Conservation (phyloP, 139 green algal species). For the Closterium sp. region DNA sequence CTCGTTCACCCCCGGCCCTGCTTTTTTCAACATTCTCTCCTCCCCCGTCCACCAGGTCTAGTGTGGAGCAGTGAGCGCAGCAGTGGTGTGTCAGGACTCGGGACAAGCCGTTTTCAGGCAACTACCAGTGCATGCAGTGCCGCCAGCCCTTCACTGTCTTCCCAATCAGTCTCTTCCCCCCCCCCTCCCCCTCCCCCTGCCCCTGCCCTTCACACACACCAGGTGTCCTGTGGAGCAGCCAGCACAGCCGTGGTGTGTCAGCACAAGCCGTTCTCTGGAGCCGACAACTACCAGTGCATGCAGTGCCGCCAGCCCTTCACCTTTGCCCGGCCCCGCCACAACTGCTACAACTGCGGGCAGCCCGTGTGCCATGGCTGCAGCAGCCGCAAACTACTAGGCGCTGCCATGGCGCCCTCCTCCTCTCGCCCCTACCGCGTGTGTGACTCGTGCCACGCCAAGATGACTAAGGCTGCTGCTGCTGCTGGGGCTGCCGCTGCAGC, state of each 20-base stretch:
- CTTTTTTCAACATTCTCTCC: background rate
- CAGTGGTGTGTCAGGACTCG: constrained; percentile 27
- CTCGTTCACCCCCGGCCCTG: background rate
- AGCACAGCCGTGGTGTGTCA: constrained; percentile 37
- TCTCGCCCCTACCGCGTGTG: constrained; percentile 24
- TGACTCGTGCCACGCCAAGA: constrained; percentile 29
- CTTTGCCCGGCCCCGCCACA: constrained; percentile 23
- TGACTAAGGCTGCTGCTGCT: constrained; percentile 7
- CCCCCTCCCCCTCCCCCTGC: background rate
- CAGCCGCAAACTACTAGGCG: constrained; percentile 19
- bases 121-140: constrained; percentile 31
- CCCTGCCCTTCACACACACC: too few relatives aligned
- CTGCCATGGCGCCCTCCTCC: constrained; percentile 26
- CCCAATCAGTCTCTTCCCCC: background rate
- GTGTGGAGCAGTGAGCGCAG: constrained; percentile 28
- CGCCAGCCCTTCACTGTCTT: background rate
- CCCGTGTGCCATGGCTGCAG: constrained; percentile 36
- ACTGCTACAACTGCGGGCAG: constrained; percentile 44
- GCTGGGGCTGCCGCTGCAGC: background rate
- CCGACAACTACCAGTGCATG: constrained; percentile 25
- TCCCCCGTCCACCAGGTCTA: background rate
- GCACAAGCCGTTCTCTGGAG: constrained; percentile 18
- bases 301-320: constrained; percentile 25
- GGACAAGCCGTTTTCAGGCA: constrained; percentile 18
- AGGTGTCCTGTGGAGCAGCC: constrained; percentile 31